Conservation (phyloP, 129 eudicot genomes). For the Centrapalus pauciflorus region DNA sequence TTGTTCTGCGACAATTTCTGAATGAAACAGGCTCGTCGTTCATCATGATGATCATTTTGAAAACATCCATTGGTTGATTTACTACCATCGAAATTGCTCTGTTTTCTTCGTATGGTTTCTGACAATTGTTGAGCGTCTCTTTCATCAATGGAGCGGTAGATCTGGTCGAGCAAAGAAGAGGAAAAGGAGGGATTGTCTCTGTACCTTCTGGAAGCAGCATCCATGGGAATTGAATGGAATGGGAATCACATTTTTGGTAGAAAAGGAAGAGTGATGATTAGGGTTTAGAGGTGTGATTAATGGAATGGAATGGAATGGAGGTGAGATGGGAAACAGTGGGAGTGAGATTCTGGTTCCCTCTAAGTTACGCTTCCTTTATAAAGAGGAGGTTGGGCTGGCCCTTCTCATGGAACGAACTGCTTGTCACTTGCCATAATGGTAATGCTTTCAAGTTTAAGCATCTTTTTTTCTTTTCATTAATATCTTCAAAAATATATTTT, state of each 20-base stretch:
- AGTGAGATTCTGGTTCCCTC: slow-evolving; percentile 7
- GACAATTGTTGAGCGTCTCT: slow-evolving; percentile 6
- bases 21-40: slow-evolving; percentile 17
- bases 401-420: slow-evolving; percentile 8
- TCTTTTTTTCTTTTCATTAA: neutral
- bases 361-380: slow-evolving; percentile 11
- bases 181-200: slow-evolving; percentile 54
- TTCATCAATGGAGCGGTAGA: slow-evolving; percentile 68
- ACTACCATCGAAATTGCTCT: neutral
- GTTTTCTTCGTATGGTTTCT: slow-evolving; percentile 25
- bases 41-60: slow-evolving; percentile 11
- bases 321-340: neutral
- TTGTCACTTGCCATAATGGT: slow-evolving; percentile 3
- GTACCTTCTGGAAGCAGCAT: slow-evolving; percentile 14
- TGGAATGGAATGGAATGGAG: neutral
- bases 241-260: too few relatives aligned
- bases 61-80: neutral
- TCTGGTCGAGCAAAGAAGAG: slow-evolving; percentile 64
- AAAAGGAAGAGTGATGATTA: neutral
- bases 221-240: too few relatives aligned
- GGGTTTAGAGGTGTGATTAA: neutral
- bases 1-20: slow-evolving; percentile 60
- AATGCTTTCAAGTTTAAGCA: slow-evolving; percentile 1
- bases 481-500: neutral
- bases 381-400: slow-evolving; percentile 15